phyloP scores from a whole-genome alignment of 2,329 filamentous ascomycete species.

The Sordariomycetes sp. region DNA sequence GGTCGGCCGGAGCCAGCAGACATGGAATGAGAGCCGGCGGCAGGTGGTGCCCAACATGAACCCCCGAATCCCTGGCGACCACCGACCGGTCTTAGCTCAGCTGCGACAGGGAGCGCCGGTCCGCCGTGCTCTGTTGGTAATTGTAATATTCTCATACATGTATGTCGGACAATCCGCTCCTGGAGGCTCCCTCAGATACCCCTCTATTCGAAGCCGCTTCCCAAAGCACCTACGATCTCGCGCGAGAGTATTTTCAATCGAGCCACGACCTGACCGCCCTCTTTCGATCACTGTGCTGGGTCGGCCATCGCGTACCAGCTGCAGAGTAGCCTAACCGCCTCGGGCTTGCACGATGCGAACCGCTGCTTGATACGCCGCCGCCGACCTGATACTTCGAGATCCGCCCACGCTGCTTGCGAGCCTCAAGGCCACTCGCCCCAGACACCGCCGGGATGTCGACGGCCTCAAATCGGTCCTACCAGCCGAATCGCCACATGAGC shows the following conservation, averaged over 20 bases:
- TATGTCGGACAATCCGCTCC: background rate
- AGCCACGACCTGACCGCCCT: background rate
- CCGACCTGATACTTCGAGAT: background rate
- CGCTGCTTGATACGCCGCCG: background rate
- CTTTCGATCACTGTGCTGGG: background rate
- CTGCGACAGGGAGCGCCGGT: background rate
- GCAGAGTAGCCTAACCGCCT: background rate
- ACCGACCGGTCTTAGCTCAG: background rate
- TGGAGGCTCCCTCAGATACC: background rate
- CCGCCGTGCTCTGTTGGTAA: no score
- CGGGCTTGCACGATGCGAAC: background rate
- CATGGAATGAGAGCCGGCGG: no score
- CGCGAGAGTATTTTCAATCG: background rate
- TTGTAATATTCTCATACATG: background rate
- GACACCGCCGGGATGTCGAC: slow-evolving; percentile 6
- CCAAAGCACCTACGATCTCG: background rate
- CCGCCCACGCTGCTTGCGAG: background rate
- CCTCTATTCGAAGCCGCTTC: background rate
- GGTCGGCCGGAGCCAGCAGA: background rate
- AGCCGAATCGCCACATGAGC: slow-evolving; percentile 33
- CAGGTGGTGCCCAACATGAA: background rate
- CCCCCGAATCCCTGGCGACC: no score
- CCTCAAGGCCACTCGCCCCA: background rate
- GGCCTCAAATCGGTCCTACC: slow-evolving; percentile 21
- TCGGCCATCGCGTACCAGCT: background rate